Evolutionary conservation across 331 rosid genomes (phyloP).

Genomic region (Rhamnella rubrinervis): DNA sequence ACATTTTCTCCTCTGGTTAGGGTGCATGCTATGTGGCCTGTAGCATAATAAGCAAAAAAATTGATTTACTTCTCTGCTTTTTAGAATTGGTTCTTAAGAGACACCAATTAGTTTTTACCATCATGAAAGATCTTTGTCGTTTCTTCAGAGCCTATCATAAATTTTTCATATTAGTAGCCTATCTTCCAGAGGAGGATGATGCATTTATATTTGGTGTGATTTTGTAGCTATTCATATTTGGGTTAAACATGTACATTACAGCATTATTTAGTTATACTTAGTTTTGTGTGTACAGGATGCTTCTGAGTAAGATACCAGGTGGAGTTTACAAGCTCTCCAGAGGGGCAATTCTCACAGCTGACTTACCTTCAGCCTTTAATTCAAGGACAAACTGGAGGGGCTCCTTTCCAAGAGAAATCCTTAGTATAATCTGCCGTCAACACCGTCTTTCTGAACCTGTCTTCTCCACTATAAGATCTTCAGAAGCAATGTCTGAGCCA

Average conservation of each 20-base stretch:
- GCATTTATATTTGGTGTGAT: slow-evolving; percentile 14
- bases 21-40: not conserved
- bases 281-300: slow-evolving; percentile 62
- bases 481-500: slow-evolving; percentile 40
- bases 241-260: slow-evolving; percentile 1
- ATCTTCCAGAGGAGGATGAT: slow-evolving; percentile 7
- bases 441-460: slow-evolving; percentile 76
- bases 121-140: not conserved
- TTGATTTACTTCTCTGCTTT: not conserved
- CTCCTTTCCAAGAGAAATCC: slow-evolving; percentile 75
- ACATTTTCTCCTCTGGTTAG: not conserved
- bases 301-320: slow-evolving; percentile 74
- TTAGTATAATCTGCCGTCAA: slow-evolving; percentile 78
- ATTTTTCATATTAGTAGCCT: not conserved
- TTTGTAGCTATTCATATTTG: slow-evolving; percentile 16
- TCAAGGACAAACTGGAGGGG: slow-evolving; percentile 89
- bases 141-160: not conserved
- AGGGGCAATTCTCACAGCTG: slow-evolving; percentile 68
- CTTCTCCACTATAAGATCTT: slow-evolving; percentile 37
- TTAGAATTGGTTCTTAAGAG: not conserved
- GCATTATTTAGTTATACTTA: slow-evolving; percentile 30
- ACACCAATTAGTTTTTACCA: not conserved
- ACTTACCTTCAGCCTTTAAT: slow-evolving; percentile 68
- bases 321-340: slow-evolving; percentile 89
- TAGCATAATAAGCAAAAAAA: too few species aligned